These are phyloP conservation scores for Triangularia setosa DNA, from an alignment of 2,329 filamentous ascomycete genomes.

Conservation along the genomic window DNA sequence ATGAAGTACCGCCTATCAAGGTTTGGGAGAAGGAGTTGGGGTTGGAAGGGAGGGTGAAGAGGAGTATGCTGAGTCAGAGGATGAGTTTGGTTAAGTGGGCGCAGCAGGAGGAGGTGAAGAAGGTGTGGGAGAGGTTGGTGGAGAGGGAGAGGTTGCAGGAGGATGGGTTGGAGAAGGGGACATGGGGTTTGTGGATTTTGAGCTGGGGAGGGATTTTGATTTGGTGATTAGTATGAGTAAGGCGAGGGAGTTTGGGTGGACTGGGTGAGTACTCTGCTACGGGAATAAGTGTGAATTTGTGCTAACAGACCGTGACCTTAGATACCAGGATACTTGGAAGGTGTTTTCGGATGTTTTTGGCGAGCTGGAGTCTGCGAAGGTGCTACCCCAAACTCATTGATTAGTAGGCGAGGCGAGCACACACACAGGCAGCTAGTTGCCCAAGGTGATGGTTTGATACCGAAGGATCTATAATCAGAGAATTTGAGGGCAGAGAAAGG, in stretches of 20 bases:
- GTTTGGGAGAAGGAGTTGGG: conserved; percentile 29
- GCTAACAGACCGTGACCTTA: conserved; percentile 4
- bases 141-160: conserved; percentile 36
- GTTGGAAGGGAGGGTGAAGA: conserved; percentile 24
- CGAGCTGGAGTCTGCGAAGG: conserved; percentile 27
- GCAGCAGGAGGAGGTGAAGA: conserved; percentile 35
- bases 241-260: conserved; percentile 41
- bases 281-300: not conserved
- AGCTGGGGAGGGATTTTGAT: conserved; percentile 40
- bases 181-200: conserved; percentile 41
- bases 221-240: conserved; percentile 41
- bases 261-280: conserved; percentile 29
- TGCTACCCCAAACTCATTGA: conserved; percentile 23
- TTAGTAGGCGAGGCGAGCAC: too few species aligned
- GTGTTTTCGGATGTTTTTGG: conserved; percentile 27
- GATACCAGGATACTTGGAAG: conserved; percentile 32
- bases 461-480: not conserved
- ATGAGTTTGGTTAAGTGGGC: conserved; percentile 40
- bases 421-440: too few species aligned
- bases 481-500: too few species aligned
- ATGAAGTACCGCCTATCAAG: conserved; percentile 29
- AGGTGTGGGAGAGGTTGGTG: conserved; percentile 38
- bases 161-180: conserved; percentile 38
- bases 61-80: conserved; percentile 34
- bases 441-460: not conserved